These are phyloP conservation scores for Sporothrix humicola DNA, from an alignment of 2,329 filamentous ascomycete genomes.

Conservation along the genomic window DNA sequence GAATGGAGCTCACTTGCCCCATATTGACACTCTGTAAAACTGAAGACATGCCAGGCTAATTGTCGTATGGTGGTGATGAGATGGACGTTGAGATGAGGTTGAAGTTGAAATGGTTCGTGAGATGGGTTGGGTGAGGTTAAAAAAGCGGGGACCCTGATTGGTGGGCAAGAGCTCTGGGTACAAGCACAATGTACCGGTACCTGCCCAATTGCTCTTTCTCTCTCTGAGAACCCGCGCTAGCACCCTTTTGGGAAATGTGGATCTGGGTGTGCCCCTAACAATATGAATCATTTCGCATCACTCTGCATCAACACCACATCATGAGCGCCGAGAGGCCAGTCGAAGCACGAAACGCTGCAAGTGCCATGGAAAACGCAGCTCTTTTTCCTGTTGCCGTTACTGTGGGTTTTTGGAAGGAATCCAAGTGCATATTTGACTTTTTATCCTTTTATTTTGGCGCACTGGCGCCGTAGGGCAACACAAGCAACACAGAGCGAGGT, in stretches of 20 bases:
- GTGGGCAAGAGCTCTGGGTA: too few species aligned
- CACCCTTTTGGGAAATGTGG: background rate
- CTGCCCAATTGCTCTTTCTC: background rate
- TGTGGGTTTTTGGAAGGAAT: background rate
- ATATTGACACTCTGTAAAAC: too few species aligned
- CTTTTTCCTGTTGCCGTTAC: background rate
- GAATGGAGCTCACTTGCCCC: too few species aligned
- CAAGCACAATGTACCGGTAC: too few species aligned
- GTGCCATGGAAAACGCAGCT: background rate
- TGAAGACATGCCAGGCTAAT: too few species aligned
- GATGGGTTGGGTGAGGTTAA: too few species aligned
- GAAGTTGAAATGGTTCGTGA: too few species aligned
- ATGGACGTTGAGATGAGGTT: too few species aligned
- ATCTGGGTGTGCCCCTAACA: constrained; percentile 34
- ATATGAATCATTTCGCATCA: constrained; percentile 39
- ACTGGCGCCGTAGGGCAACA: background rate
- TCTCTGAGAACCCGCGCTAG: constrained; percentile 1
- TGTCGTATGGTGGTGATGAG: too few species aligned
- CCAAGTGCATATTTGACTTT: too few species aligned
- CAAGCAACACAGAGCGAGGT: background rate
- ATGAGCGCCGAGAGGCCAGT: background rate
- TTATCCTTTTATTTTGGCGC: background rate
- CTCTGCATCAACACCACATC: constrained; percentile 31
- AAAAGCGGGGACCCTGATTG: too few species aligned
- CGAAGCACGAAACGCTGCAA: background rate